Conservation (phyloP, 129 eudicot genomes). For the Deinandra increscens region DNA sequence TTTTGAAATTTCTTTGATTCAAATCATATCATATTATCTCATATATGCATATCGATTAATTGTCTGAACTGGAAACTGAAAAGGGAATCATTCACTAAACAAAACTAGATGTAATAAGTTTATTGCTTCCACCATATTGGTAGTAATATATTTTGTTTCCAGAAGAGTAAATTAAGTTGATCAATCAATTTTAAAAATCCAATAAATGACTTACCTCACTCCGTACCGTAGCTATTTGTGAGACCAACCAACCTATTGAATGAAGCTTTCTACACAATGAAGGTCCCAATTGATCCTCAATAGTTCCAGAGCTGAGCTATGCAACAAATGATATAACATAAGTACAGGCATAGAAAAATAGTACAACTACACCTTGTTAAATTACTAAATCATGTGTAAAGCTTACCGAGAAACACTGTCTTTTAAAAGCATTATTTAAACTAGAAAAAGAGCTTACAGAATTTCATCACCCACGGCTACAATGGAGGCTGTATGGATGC, state of each 20-base stretch:
- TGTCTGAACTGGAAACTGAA: neutral
- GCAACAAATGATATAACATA: slow-evolving; percentile 46
- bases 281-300: slow-evolving; percentile 67
- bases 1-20: neutral
- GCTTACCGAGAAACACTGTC: neutral
- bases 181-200: neutral
- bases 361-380: neutral
- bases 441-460: slow-evolving; percentile 62
- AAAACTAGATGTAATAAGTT: neutral
- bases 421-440: neutral
- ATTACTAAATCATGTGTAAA: neutral
- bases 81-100: neutral
- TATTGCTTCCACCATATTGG: neutral
- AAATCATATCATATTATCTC: neutral
- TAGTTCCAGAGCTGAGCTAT: slow-evolving; percentile 82
- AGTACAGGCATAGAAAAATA: slow-evolving; percentile 11
- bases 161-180: neutral
- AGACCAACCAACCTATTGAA: slow-evolving; percentile 72
- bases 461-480: slow-evolving; percentile 94
- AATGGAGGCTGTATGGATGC: slow-evolving; percentile 66
- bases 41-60: neutral
- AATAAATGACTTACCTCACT: slow-evolving; percentile 56
- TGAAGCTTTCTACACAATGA: slow-evolving; percentile 66
- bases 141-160: neutral
- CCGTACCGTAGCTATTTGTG: slow-evolving; percentile 55